Evolutionary conservation across 164 flowering plant species (phyloP), one percentile per base, ranked within the genome.

Genomic region (Annona cherimola): DNA sequence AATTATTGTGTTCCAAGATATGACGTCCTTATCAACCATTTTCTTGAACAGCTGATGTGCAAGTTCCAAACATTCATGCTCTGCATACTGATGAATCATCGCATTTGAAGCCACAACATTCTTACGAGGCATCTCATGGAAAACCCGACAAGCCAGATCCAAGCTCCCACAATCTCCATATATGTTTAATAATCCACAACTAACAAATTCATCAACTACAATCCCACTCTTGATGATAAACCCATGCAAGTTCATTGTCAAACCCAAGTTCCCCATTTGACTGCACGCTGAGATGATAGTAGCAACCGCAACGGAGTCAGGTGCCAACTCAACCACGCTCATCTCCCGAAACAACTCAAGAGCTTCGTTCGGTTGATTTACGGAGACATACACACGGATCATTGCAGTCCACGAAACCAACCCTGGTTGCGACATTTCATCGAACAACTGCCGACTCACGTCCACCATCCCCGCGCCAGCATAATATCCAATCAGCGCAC

Each of bases 1-100:
- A 3, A 80, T 67, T 71, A 77, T 69, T 1, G 78, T 77, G 69
- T 80, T 80, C 83, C 83, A 80, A 26, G 83, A 75, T 5, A 79
- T 70, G 40, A 77, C 74, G 70, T 80, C 80, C 59, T 57, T 67
- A 14, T 40, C 14, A 3, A 54, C 68, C 80, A 75, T 73, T 67
- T 61, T 73, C 35, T 19, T 50, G 46, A 80, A 78, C 14, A 78
- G 63, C 26, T 76, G 63, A 7, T 50, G 12, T 4, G 79, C 79
- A 41, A 75, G 66, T 5, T 76, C 73, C 57, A 75, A 26, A 11
- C 50, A 50, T 8, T 68, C 70, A 45, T 71, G 73, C 45, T 71
- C 71, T 40, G 54, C 60, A 71, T 62, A 80, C 46, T 78, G 83
- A 73, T 77, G 79, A 75, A 80, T 75, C 77, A 78, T 75, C 70